Evolutionary conservation across 1,284 basidiomycete species (phyloP).

Genomic region (Fomitopsis betulina): DNA sequence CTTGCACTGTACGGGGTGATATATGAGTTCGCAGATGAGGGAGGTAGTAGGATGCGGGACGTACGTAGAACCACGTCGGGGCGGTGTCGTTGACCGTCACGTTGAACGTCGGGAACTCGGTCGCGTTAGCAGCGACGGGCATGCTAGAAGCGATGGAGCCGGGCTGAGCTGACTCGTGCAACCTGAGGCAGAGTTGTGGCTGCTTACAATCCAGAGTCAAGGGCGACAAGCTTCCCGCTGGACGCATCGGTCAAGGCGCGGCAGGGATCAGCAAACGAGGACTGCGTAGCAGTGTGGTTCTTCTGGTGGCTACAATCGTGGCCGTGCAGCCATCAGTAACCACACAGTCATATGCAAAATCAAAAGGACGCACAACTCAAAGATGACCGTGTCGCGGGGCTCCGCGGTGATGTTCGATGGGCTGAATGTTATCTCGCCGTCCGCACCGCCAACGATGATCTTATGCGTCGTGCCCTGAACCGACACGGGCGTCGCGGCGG

Average conservation of each 20-base stretch:
- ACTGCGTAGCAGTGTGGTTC: slow-evolving; percentile 70
- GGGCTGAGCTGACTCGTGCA: no score
- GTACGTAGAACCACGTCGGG: slow-evolving; percentile 37
- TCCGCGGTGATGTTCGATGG: slow-evolving; percentile 45
- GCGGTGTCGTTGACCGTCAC: slow-evolving; percentile 51
- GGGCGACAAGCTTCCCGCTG: slow-evolving; percentile 35
- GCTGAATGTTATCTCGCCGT: slow-evolving; percentile 43
- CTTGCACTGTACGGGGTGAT: slow-evolving; percentile 24
- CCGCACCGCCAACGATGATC: slow-evolving; percentile 48
- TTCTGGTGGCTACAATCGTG: slow-evolving; percentile 41
- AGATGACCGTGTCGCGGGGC: slow-evolving; percentile 47
- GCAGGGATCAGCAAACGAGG: slow-evolving; percentile 58
- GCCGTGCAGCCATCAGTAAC: slow-evolving; percentile 3
- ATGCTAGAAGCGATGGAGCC: slow-evolving; percentile 29
- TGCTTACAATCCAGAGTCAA: slow-evolving; percentile 60
- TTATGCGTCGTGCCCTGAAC: slow-evolving; percentile 37
- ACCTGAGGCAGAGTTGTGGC: neutral
- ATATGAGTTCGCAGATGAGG: neutral
- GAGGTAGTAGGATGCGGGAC: neutral
- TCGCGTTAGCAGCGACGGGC: slow-evolving; percentile 41
- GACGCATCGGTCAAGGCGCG: slow-evolving; percentile 34
- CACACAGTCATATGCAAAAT: neutral
- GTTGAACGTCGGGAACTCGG: slow-evolving; percentile 47
- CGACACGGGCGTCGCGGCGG: slow-evolving; percentile 44
- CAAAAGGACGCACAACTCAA: slow-evolving; percentile 46